phyloP scores from a whole-genome alignment of 1,284 basidiomycete species.

The Cutaneotrichosporon mucoides region DNA sequence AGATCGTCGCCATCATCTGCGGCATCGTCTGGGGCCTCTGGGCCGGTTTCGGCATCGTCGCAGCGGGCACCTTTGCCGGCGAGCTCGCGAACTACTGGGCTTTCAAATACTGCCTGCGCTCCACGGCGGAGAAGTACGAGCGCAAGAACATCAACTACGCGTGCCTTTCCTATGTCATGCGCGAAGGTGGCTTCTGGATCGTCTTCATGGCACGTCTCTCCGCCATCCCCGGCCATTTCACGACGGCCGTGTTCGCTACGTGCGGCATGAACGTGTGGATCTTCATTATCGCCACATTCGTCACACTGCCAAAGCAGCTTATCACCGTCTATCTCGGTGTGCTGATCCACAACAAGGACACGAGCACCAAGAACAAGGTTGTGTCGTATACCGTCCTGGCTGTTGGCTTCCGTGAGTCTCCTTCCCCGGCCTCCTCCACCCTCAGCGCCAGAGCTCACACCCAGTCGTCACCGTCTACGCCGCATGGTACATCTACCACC shows the following conservation, averaged over 20 bases:
- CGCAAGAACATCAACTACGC: conserved; percentile 67
- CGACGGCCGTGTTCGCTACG: conserved; percentile 67
- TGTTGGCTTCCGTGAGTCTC: conserved; percentile 53
- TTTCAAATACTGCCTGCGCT: conserved; percentile 53
- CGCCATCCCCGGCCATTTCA: conserved; percentile 63
- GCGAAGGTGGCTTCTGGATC: conserved; percentile 74
- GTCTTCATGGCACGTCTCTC: conserved; percentile 68
- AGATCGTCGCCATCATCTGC: conserved; percentile 43
- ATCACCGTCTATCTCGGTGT: conserved; percentile 71
- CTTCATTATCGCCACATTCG: conserved; percentile 64
- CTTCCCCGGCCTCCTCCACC: neutral
- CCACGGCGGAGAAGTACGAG: conserved; percentile 67
- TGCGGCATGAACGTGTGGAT: conserved; percentile 70
- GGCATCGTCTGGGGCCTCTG: conserved; percentile 48
- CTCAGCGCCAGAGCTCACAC: neutral
- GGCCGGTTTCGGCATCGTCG: conserved; percentile 44
- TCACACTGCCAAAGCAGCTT: conserved; percentile 74
- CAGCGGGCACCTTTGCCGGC: conserved; percentile 38
- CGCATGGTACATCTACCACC: conserved; percentile 74
- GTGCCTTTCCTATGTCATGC: conserved; percentile 68
- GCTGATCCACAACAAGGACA: conserved; percentile 52
- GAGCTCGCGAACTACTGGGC: conserved; percentile 45
- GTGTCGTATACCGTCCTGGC: conserved; percentile 63
- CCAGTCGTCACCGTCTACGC: conserved; percentile 66
- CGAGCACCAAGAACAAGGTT: conserved; percentile 45